Evolutionary conservation across 345 rosid species (phyloP).

Genomic region (Citrus sp.): DNA sequence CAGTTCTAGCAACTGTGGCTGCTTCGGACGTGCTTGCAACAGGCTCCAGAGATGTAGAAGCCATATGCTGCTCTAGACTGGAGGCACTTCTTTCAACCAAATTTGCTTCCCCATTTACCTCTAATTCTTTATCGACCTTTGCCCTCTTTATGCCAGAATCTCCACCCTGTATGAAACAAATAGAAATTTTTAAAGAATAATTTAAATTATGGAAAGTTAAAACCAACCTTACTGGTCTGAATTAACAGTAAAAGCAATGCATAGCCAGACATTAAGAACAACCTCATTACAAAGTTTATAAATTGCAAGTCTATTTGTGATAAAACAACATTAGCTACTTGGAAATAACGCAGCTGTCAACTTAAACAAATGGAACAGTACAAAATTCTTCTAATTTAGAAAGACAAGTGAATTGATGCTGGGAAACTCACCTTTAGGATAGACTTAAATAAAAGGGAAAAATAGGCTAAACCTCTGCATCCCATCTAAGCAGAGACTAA

Average conservation of each 20-base stretch:
- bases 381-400: neutral
- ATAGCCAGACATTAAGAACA: neutral
- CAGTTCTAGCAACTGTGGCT: constrained; percentile 29
- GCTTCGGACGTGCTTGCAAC: constrained; percentile 52
- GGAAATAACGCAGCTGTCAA: neutral
- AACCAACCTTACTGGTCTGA: neutral
- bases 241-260: neutral
- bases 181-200: constrained; percentile 4
- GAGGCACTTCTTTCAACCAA: constrained; percentile 44
- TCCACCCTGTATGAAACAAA: constrained; percentile 47
- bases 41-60: constrained; percentile 48
- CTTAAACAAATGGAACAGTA: neutral
- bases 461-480: neutral
- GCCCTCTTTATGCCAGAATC: constrained; percentile 70
- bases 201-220: neutral
- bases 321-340: neutral
- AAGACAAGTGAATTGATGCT: neutral
- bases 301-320: neutral
- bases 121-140: constrained; percentile 65
- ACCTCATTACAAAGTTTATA: neutral
- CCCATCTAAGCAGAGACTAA: neutral
- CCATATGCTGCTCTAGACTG: constrained; percentile 51
- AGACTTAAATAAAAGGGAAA: neutral
- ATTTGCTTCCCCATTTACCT: constrained; percentile 31
- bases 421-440: neutral